Conservation (phyloP, 106 monocot species). For the Apostasia shenzhenica region DNA sequence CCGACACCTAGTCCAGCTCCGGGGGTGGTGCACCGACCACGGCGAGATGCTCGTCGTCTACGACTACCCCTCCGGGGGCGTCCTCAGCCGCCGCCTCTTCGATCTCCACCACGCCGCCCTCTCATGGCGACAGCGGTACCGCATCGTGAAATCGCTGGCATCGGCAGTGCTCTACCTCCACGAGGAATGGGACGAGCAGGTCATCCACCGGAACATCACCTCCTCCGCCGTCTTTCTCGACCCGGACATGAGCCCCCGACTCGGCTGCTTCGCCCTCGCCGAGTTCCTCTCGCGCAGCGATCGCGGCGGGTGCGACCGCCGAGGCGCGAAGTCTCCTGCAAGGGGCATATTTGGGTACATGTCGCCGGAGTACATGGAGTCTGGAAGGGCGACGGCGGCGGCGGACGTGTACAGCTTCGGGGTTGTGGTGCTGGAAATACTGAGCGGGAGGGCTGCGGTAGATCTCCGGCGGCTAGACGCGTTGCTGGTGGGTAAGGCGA, state of each 20-base stretch:
- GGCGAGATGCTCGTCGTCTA: slow-evolving; percentile 98
- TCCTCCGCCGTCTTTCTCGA: slow-evolving; percentile 79
- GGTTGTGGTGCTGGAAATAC: slow-evolving; percentile 73
- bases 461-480: slow-evolving; percentile 57
- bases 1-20: slow-evolving; percentile 85
- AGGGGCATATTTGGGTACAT: slow-evolving; percentile 93
- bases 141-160: slow-evolving; percentile 61
- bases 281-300: slow-evolving; percentile 77
- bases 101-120: slow-evolving; percentile 15
- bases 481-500: slow-evolving; percentile 36
- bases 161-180: slow-evolving; percentile 83
- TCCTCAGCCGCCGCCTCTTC: slow-evolving; percentile 60
- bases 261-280: slow-evolving; percentile 80
- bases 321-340: slow-evolving; percentile 12
- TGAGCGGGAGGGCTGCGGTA: slow-evolving; percentile 61
- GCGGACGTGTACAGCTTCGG: slow-evolving; percentile 93
- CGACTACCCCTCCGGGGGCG: slow-evolving; percentile 47
- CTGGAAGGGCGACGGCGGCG: slow-evolving; percentile 55
- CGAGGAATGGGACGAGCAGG: slow-evolving; percentile 97
- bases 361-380: slow-evolving; percentile 83
- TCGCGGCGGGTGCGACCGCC: slow-evolving; percentile 18
- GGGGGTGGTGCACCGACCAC: slow-evolving; percentile 89
- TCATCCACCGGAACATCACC: slow-evolving; percentile 86
- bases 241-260: slow-evolving; percentile 54
- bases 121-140: slow-evolving; percentile 60